Conservation (phyloP, 192 early-diverging fungal genomes). For the Entophlyctis luteolus region DNA sequence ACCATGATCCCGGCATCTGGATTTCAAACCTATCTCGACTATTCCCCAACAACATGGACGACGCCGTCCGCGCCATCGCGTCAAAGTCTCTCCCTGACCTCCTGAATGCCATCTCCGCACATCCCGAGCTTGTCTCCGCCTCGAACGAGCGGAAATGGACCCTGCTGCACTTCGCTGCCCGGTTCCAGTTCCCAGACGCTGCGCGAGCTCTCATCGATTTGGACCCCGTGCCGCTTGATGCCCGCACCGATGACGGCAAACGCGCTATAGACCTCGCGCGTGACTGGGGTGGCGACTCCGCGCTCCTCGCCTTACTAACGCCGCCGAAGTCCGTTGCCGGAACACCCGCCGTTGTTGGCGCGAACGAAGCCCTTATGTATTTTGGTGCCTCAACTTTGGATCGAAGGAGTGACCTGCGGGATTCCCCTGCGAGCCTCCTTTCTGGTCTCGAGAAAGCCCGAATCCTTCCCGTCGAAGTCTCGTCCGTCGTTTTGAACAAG, state of each 20-base stretch:
- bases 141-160: conserved; percentile 18
- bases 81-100: neutral
- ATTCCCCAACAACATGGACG: too few species aligned
- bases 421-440: neutral
- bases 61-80: neutral
- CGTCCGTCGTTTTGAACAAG: neutral
- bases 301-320: neutral
- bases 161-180: conserved; percentile 21
- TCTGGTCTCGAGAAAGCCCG: neutral
- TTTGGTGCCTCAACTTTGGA: neutral
- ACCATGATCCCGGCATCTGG: too few species aligned
- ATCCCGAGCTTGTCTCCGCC: neutral
- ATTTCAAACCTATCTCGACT: too few species aligned
- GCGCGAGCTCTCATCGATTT: neutral
- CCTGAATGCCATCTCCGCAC: neutral
- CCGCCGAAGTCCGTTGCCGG: neutral
- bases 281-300: conserved; percentile 2
- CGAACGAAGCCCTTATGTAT: neutral
- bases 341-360: neutral
- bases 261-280: conserved; percentile 2
- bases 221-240: too few species aligned
- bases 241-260: neutral
- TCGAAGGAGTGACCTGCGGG: neutral
- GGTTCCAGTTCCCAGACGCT: neutral
- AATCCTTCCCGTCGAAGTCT: neutral